phyloP scores from a whole-genome alignment of 108 stramenopile species.

The Discostella pseudostelligera region DNA sequence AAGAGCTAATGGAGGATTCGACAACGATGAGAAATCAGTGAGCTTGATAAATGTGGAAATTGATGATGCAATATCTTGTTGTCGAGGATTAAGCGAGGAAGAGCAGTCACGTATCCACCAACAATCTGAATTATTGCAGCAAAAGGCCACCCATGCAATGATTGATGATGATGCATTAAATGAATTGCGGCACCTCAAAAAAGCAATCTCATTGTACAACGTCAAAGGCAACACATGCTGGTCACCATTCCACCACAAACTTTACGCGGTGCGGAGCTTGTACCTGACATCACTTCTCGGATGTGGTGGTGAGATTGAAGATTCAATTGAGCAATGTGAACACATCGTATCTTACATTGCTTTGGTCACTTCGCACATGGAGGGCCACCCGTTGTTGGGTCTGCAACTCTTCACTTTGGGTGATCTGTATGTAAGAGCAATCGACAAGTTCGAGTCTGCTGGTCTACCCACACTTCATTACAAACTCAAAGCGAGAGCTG shows the following conservation, averaged over 20 bases:
- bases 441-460: neutral
- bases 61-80: constrained; percentile 21
- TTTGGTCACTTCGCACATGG: constrained; percentile 37
- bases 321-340: constrained; percentile 40
- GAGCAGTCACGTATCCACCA: constrained; percentile 7
- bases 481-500: constrained; percentile 17
- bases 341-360: constrained; percentile 51
- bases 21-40: constrained; percentile 1
- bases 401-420: constrained; percentile 67
- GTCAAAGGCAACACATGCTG: constrained; percentile 10
- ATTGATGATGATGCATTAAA: constrained; percentile 20
- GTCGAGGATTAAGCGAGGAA: neutral
- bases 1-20: neutral
- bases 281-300: constrained; percentile 33
- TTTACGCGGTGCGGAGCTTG: constrained; percentile 28
- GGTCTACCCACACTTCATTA: neutral
- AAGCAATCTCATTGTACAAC: constrained; percentile 20
- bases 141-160: constrained; percentile 32
- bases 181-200: constrained; percentile 22
- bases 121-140: constrained; percentile 9
- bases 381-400: constrained; percentile 55
- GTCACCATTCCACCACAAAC: constrained; percentile 28
- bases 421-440: constrained; percentile 38
- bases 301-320: constrained; percentile 7
- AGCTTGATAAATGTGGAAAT: constrained; percentile 20